Evolutionary conservation across 2,329 filamentous ascomycete genomes (phyloP).

Genomic region (Trichoderma sp.): DNA sequence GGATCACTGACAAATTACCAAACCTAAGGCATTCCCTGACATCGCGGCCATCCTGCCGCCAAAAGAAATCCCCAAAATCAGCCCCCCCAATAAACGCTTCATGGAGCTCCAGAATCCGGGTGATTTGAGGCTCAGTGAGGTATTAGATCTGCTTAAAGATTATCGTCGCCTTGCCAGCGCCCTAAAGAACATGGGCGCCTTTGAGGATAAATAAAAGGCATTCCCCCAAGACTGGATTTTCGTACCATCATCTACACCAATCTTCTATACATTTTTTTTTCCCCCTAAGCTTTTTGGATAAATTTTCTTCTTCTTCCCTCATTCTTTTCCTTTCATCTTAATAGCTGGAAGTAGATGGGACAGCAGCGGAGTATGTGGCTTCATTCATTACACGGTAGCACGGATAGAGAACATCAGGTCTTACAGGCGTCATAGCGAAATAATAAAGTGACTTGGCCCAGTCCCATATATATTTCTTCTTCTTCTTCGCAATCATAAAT

Average conservation of each 20-base stretch:
- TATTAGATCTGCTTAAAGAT: slow-evolving; percentile 67
- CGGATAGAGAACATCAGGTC: neutral
- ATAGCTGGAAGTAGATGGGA: neutral
- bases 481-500: slow-evolving; percentile 1
- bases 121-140: slow-evolving; percentile 70
- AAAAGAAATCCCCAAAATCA: slow-evolving; percentile 53
- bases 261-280: neutral
- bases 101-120: slow-evolving; percentile 67
- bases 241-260: neutral
- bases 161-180: slow-evolving; percentile 68
- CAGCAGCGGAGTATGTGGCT: neutral
- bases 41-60: slow-evolving; percentile 53
- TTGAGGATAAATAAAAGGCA: slow-evolving; percentile 45
- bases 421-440: slow-evolving; percentile 1
- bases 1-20: slow-evolving; percentile 1
- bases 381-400: neutral
- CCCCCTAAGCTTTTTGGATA: neutral
- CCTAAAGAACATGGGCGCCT: slow-evolving; percentile 60
- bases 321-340: neutral
- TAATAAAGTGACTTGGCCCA: neutral
- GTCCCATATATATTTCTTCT: neutral
- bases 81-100: slow-evolving; percentile 69
- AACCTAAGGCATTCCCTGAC: slow-evolving; percentile 59
- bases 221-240: neutral
- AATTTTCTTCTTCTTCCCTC: neutral